Base-by-base conservation (phyloP, 2,329 filamentous ascomycete genomes). In the Botrytis paeoniae region DNA sequence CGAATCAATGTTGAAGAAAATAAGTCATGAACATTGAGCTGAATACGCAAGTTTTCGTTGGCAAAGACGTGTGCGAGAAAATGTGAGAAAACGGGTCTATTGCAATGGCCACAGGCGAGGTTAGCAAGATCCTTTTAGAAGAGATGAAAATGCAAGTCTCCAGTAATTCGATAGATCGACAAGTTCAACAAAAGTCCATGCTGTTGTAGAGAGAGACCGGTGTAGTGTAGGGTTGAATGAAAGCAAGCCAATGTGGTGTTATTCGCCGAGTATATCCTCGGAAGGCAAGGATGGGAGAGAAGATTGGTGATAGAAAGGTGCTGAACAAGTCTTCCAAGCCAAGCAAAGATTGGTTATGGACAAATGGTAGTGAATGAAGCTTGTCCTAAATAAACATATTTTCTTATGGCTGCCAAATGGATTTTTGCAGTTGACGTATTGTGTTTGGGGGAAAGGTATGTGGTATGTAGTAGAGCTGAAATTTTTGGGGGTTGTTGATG, bases 71-170 rank as follows among this genome's bases (percentile, higher is more conserved):
- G 54, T 62, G 51, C 37, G 51, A 51, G 48, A 16, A 75, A 77
- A 78, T 57, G 76, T 77, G 75, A 74, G 78, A 32, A 57, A 73
- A 78, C 77, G 71, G 74, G 74, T 75, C 75, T 79, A 59, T 76
- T 72, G 74, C 69, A 74, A 62, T 73, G 73, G 72, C 69, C 71
- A 73, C 72, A 75, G 74, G 65, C 45, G 73, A 63, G 75, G 76
- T 80, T 75, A 80, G 79, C 75, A 74, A 76, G 61, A 32, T 75
- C 72, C 74, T 75, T 43, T 63, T 73, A 39, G 66, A 65, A 71
- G 29, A 45, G 37, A 29, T 72, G 39, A 57, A 73, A 73, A 77
- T 78, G 77, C 78, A 77, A 73, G 20, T 74, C 73, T 76, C 77
- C 78, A 77, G 65, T 73, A 59, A 48, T 66, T 73, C 74, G 71